phyloP scores from a whole-genome alignment of 2,329 filamentous ascomycete genomes.

The Zalaria obscura region DNA sequence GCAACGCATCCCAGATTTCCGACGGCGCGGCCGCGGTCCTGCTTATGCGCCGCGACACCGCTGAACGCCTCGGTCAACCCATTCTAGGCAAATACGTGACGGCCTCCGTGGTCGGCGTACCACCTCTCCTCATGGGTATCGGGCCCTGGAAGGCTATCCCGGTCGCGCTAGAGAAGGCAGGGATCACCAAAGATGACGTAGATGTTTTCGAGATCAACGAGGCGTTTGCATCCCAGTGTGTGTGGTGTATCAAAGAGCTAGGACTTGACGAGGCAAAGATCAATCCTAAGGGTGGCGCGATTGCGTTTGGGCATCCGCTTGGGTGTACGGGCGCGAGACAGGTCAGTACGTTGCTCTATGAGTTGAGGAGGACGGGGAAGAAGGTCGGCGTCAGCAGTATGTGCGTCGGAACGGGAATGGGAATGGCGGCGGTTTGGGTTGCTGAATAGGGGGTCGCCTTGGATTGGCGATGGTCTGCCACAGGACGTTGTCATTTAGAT shows the following conservation, averaged over 20 bases:
- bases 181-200: constrained; percentile 75
- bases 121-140: constrained; percentile 88
- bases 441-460: constrained; percentile 52
- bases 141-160: constrained; percentile 95
- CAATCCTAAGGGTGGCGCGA: constrained; percentile 93
- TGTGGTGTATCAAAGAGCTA: constrained; percentile 86
- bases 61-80: constrained; percentile 72
- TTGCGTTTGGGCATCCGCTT: constrained; percentile 84
- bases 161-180: constrained; percentile 75
- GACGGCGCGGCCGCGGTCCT: constrained; percentile 92
- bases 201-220: constrained; percentile 99
- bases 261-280: constrained; percentile 73
- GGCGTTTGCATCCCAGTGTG: constrained; percentile 87
- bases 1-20: constrained; percentile 90
- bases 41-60: constrained; percentile 86
- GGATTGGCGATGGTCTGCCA: not conserved
- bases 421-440: constrained; percentile 94
- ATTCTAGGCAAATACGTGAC: constrained; percentile 89
- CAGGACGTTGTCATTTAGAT: too few species aligned
- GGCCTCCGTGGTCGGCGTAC: constrained; percentile 74
- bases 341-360: constrained; percentile 81
- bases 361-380: constrained; percentile 71
- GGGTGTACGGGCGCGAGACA: constrained; percentile 91
- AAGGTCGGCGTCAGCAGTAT: constrained; percentile 87
- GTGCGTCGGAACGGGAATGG: constrained; percentile 89